Conservation (phyloP, 1,139 yeast genomes). For the Lodderomyces jiufengensis region DNA sequence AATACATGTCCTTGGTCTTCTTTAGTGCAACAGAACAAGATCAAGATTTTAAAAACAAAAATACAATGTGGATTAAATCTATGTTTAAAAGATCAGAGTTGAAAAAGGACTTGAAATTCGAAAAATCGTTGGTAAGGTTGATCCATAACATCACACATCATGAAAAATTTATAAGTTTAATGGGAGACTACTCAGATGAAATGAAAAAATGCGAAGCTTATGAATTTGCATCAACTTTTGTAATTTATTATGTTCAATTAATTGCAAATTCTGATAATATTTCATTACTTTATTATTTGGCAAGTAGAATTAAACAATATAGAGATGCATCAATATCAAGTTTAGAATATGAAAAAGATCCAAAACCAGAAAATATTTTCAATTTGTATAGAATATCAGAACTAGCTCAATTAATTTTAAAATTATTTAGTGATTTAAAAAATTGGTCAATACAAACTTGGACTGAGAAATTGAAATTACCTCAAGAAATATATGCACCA, state of each 20-base stretch:
- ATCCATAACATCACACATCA: conserved; percentile 75
- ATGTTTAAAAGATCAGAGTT: conserved; percentile 44
- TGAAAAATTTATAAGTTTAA: conserved; percentile 54
- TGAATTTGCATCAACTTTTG: conserved; percentile 53
- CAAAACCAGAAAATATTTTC: conserved; percentile 23
- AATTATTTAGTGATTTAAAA: conserved; percentile 53
- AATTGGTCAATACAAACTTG: conserved; percentile 75
- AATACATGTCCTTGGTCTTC: conserved; percentile 64
- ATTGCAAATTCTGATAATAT: conserved; percentile 67
- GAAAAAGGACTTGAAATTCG: conserved; percentile 48
- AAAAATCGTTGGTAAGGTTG: conserved; percentile 63
- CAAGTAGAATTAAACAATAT: conserved; percentile 78
- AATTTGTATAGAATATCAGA: conserved; percentile 70
- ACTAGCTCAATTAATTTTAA: conserved; percentile 62
- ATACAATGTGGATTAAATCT: conserved; percentile 72
- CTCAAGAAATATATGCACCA: conserved; percentile 61
- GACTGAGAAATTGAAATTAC: conserved; percentile 73
- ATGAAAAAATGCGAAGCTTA: conserved; percentile 31
- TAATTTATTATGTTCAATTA: conserved; percentile 56
- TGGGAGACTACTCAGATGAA: conserved; percentile 18
- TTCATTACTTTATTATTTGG: conserved; percentile 69
- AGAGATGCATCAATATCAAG: conserved; percentile 52
- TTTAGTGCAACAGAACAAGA: conserved; percentile 78
- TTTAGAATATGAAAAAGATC: conserved; percentile 27
- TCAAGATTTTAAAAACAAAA: conserved; percentile 42